Evolutionary conservation across 768 basidiomycete genomes (phyloP), one percentile per base, ranked within the genome.

Genomic region (Pholiota microspora): DNA sequence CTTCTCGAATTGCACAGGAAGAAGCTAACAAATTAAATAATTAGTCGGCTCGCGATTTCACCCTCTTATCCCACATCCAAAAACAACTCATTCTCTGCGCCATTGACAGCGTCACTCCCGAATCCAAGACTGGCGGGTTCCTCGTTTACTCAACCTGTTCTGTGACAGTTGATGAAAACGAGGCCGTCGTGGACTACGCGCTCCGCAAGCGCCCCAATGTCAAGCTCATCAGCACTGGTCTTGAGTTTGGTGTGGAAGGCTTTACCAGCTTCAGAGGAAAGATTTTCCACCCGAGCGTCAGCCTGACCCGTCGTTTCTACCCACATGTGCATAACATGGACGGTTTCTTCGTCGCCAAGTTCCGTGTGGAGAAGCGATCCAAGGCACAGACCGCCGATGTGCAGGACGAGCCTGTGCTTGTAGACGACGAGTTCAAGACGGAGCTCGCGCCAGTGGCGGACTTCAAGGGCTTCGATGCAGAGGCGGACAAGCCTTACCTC

Each of bases 261-360:
- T 98, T 88, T 73, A 90, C 86, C 28, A 83, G 80, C 56, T 98
- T 86, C 76, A 85, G 93, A 49, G 97, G 96, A 18, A 98, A 95
- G 79, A 81, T 72, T 27, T 98, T 98, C 73, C 79, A 86, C 67
- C 78, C 88, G 29, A 89, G 82, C 59, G 68, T 99, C 63, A 79
- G 75, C 58, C 71, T 96, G 59, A 97, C 97, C 16, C 77, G 94
- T 61, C 77, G 97, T 57, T 96, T 94, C 70, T 96, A 94, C 68
- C 92, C 95, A 13, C 95, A 98, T 71, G 94, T 97, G 63, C 95
- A 98, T 74, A 99, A 99, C 72, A 97, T 98, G 95, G 97, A 99
- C 69, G 97, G 97, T 4, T 99, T 99, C 80, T 99, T 82, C 70
- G 95, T 98, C 52, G 96, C 96, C 55, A 98, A 98, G 71, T 92